Evolutionary conservation across 441 rosid species (phyloP).

Genomic region (Biscutella laevigata): DNA sequence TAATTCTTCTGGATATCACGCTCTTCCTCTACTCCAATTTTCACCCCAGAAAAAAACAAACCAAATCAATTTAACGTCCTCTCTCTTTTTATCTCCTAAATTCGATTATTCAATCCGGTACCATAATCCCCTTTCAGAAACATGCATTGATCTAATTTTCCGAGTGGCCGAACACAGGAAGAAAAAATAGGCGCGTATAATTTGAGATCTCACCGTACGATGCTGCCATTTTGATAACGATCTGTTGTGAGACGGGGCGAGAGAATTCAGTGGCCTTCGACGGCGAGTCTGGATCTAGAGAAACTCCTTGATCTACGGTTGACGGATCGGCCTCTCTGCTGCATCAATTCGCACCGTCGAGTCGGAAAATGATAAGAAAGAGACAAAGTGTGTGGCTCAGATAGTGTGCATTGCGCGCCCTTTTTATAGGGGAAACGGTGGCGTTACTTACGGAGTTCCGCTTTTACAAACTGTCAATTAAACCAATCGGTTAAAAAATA

Average conservation of each 20-base stretch:
- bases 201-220: conserved; percentile 16
- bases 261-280: conserved; percentile 44
- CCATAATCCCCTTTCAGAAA: too few relatives aligned
- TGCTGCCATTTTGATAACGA: conserved; percentile 16
- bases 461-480: too few relatives aligned
- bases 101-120: too few relatives aligned
- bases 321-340: conserved; percentile 50
- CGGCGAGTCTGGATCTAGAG: conserved; percentile 68
- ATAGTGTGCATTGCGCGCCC: conserved; percentile 7
- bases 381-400: background rate
- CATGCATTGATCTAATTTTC: too few relatives aligned
- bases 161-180: background rate
- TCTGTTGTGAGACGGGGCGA: background rate
- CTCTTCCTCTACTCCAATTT: conserved; percentile 39
- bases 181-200: background rate
- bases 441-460: too few relatives aligned
- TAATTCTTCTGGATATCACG: conserved; percentile 72
- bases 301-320: conserved; percentile 80
- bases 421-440: conserved; percentile 22
- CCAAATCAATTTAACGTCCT: background rate
- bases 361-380: background rate
- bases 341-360: conserved; percentile 35
- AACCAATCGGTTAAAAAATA: too few relatives aligned
- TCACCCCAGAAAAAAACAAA: background rate
- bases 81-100: background rate